phyloP scores from a whole-genome alignment of 208 protist genomes.

The Lotmaria passim region DNA sequence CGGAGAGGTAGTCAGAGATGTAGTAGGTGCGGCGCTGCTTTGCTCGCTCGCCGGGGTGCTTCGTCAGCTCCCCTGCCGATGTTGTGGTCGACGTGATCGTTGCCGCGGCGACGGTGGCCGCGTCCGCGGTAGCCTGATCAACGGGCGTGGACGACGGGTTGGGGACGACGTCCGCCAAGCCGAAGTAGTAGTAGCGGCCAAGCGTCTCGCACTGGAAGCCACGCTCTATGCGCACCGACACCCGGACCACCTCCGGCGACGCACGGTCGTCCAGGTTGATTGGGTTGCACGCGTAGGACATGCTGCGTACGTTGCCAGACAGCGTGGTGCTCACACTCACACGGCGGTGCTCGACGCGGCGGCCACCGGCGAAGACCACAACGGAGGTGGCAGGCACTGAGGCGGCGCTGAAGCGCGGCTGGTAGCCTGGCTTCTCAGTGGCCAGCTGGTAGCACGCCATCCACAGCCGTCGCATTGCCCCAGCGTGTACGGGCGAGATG shows the following conservation, averaged over 20 bases:
- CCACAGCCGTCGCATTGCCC: constrained; percentile 30
- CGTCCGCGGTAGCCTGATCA: not conserved
- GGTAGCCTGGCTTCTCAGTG: constrained; percentile 15
- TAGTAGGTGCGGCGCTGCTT: constrained; percentile 55
- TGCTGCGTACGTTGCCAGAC: constrained; percentile 33
- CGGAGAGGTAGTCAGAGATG: constrained; percentile 72
- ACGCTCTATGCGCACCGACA: constrained; percentile 73
- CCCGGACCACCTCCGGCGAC: constrained; percentile 67
- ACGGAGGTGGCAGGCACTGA: constrained; percentile 29
- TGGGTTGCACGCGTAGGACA: constrained; percentile 53
- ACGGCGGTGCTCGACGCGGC: constrained; percentile 29
- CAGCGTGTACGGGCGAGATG: constrained; percentile 13
- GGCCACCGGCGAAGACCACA: constrained; percentile 30
- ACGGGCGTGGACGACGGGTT: constrained; percentile 22
- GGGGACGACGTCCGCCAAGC: constrained; percentile 46
- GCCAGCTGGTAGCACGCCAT: constrained; percentile 29
- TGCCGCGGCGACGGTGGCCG: not conserved
- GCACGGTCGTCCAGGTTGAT: constrained; percentile 63
- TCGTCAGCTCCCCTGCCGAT: constrained; percentile 16
- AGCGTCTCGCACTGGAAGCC: constrained; percentile 65
- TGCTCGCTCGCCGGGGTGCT: constrained; percentile 53
- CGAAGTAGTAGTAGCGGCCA: constrained; percentile 80
- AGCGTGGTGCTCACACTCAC: constrained; percentile 8
- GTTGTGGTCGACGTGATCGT: not conserved
- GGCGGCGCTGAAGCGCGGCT: constrained; percentile 32